These are phyloP conservation scores for Solanum hybrid DNA, from an alignment of 305 asterid species.

Conservation along the genomic window DNA sequence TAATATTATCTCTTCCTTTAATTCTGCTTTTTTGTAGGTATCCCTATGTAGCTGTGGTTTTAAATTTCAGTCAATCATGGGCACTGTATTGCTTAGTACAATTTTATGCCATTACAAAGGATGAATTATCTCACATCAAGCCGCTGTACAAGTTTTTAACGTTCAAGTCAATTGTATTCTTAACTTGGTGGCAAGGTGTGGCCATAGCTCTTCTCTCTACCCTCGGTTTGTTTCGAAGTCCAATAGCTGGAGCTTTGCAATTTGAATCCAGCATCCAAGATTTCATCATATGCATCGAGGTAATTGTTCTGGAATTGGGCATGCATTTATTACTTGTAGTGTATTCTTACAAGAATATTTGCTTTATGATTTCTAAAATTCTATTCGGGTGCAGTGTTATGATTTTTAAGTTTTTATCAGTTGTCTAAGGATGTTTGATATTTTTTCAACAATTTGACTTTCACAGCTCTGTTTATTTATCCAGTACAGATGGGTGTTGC, in stretches of 20 bases:
- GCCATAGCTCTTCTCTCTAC: conserved; percentile 76
- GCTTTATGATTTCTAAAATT: background rate
- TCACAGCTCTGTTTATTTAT: conserved; percentile 44
- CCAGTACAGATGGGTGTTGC: conserved; percentile 99
- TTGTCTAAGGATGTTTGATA: background rate
- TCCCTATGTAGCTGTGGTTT: conserved; percentile 80
- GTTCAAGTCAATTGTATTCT: conserved; percentile 91
- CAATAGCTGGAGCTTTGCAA: conserved; percentile 78
- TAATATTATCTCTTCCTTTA: conserved; percentile 4
- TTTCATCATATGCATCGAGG: conserved; percentile 96
- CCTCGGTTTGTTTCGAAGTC: conserved; percentile 68
- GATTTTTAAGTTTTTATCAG: background rate
- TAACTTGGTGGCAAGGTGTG: conserved; percentile 99
- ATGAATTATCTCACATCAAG: conserved; percentile 81
- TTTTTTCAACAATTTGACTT: conserved; percentile 21
- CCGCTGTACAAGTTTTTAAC: conserved; percentile 88
- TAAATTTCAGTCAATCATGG: conserved; percentile 96
- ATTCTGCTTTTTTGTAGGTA: conserved; percentile 51
- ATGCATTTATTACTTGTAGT: background rate
- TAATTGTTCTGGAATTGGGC: conserved; percentile 24
- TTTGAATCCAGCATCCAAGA: conserved; percentile 81
- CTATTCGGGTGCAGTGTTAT: background rate
- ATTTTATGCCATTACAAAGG: conserved; percentile 80
- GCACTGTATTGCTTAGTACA: conserved; percentile 94
- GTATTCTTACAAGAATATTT: background rate